Evolutionary conservation across 2,329 filamentous ascomycete genomes (phyloP), one percentile per base, ranked within the genome.

Genomic region (Plenodomus lindquistii): DNA sequence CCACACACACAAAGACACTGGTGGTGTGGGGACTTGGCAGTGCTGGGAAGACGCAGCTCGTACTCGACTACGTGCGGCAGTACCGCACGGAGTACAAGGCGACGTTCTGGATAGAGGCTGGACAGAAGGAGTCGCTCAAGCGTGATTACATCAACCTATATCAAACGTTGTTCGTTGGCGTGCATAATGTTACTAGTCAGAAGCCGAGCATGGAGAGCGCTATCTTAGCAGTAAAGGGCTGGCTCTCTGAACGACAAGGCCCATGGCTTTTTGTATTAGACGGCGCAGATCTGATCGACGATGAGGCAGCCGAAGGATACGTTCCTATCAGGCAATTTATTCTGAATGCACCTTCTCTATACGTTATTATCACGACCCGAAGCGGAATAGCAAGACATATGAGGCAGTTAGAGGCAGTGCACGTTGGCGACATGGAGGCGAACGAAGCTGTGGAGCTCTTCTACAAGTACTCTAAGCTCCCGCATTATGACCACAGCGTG

Each of bases 31-130:
- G 57, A 19, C 50, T 64, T 1, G 55, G 59, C 17, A 55, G 61
- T 13, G 50, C 49, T 1, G 59, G 57, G 3, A 64, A 64, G 43
- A 49, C 56, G 16, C 58, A 63, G 42, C 56, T 62, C 2, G 50
- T 54, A 15, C 34, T 36, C 5, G 34, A 36, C 46, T 60, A 64
- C 34, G 38, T 59, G 17, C 45, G 50, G 31, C 46, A 46, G 45
- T 48, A 56, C 41, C 50, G 52, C 18, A 16, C 11, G 3, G 44
- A 57, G 27, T 65, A 65, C 40, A 49, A 43, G 13, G 52, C 59
- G 6, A 52, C 42, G 2, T 60, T 63, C 44, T 62, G 59, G 60
- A 51, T 65, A 8, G 56, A 63, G 43, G 56, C 60, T 10, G 52
- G 57, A 3, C 46, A 44, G 22, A 57, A 57, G n/a, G 55, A 57